Evolutionary conservation across 2,329 filamentous ascomycete genomes (phyloP), one percentile per base, ranked within the genome.

Genomic region (Ascomycota sp.): DNA sequence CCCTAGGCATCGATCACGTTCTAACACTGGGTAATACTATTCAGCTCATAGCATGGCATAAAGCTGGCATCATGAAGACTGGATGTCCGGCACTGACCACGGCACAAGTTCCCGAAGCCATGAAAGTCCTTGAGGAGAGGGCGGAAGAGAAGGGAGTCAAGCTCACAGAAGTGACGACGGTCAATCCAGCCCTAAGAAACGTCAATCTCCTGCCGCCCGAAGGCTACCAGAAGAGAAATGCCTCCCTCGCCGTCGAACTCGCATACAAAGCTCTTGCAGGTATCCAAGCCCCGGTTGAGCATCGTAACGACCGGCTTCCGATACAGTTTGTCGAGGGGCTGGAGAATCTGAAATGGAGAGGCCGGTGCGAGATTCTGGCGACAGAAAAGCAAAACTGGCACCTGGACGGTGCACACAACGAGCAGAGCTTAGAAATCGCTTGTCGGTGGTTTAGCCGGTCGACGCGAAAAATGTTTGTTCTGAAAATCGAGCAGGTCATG

Each of bases 341-440:
- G 2, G 73, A 86, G 45, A 55, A 69, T 40, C 76, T 82, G 3
- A 67, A 71, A 3, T 78, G 83, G 57, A 67, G 82, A 25, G 89
- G 86, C 4, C 66, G 89, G 27, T 94, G 85, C 45, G 69, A 75
- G 38, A 54, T 63, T 25, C 69, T 64, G 41, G 39, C 51, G 4
- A 65, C 70, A 35, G 59, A 57, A 3, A 43, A 45, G 2, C 57
- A 92, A 5, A 63, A 61, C 11, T 98, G 86, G 85, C 77, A 85
- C 44, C 68, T 98, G 13, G 89, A 98, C 45, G 85, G 89, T 7
- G 89, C 83, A 3, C 89, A 98, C 51, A 98, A 86, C 0, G 62
- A 77, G 4, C 86, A 95, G 46, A 94, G 83, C 46, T 75, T 98
- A 32, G 69, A 76, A 37, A 66, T 81, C 38, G 81, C 82, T 4